Evolutionary conservation across 345 rosid species (phyloP).

Genomic region (Gynandropsis gynandra): DNA sequence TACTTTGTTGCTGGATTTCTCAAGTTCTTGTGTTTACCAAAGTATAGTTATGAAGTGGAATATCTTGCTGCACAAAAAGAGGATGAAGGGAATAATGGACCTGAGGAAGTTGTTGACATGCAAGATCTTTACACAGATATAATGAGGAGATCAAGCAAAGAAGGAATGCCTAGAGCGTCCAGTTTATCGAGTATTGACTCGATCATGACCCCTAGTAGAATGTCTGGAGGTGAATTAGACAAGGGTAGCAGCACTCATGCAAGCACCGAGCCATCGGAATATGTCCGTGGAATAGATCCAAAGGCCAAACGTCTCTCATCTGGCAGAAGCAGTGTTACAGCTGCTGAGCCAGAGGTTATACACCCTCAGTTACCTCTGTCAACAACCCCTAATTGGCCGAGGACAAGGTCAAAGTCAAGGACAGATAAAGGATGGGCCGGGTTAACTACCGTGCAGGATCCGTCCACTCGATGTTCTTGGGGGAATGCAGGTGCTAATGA

Average conservation of each 20-base stretch:
- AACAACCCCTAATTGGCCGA: slow-evolving; percentile 87
- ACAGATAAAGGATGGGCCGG: slow-evolving; percentile 89
- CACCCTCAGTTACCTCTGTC: slow-evolving; percentile 68
- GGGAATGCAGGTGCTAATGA: slow-evolving; percentile 59
- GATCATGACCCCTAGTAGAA: slow-evolving; percentile 63
- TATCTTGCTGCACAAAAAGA: slow-evolving; percentile 78
- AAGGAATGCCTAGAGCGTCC: slow-evolving; percentile 89
- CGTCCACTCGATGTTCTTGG: slow-evolving; percentile 63
- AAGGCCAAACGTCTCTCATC: slow-evolving; percentile 77
- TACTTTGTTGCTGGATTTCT: slow-evolving; percentile 95
- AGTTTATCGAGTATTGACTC: slow-evolving; percentile 97
- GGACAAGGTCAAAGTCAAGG: slow-evolving; percentile 93
- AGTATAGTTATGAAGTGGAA: slow-evolving; percentile 87
- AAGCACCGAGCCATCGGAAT: slow-evolving; percentile 86
- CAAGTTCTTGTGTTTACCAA: slow-evolving; percentile 95
- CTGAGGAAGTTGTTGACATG: slow-evolving; percentile 60
- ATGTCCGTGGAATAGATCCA: slow-evolving; percentile 89
- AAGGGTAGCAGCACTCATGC: slow-evolving; percentile 69
- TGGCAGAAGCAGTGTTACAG: slow-evolving; percentile 56
- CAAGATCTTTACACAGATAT: slow-evolving; percentile 78
- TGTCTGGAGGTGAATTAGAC: slow-evolving; percentile 60
- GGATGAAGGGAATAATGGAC: slow-evolving; percentile 51
- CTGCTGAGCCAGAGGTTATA: slow-evolving; percentile 78
- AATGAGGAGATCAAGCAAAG: slow-evolving; percentile 71
- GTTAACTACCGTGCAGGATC: slow-evolving; percentile 58